Percentiles rank a stretch among this genome's conserved stretches.
Conservation (phyloP, 2,329 filamentous ascomycete species). For the Dactylellina haptotyla region DNA sequence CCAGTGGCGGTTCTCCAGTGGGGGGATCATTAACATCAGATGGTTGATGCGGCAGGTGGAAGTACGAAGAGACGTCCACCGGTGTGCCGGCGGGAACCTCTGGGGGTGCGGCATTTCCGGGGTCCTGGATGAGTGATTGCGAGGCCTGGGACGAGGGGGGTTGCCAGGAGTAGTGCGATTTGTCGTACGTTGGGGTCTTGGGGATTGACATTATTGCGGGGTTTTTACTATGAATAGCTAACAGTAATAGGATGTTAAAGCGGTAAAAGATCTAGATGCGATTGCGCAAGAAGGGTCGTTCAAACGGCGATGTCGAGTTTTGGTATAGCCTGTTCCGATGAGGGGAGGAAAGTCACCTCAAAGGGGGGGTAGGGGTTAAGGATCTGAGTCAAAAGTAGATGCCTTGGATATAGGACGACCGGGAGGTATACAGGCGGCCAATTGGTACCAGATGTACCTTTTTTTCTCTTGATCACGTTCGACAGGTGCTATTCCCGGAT, state of each 20-base stretch:
- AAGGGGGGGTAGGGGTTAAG: constrained; percentile 16
- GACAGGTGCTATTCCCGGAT: not conserved
- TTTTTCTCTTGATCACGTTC: not conserved
- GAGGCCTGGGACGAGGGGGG: constrained; percentile 55
- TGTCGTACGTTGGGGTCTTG: constrained; percentile 49
- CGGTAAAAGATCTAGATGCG: not conserved
- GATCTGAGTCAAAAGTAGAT: constrained; percentile 44
- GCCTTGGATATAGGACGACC: constrained; percentile 10
- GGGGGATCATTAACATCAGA: constrained; percentile 13
- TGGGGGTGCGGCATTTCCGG: not conserved
- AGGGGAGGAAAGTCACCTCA: not conserved
- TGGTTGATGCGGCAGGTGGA: constrained; percentile 46
- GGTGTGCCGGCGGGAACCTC: constrained; percentile 5
- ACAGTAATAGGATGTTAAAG: constrained; percentile 3
- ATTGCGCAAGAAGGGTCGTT: not conserved
- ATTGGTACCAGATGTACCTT: constrained; percentile 1
- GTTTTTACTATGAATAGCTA: not conserved
- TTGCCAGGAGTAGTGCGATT: constrained; percentile 55
- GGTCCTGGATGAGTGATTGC: constrained; percentile 54
- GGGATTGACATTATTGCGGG: constrained; percentile 26
- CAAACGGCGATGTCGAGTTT: constrained; percentile 34
- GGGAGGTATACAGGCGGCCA: not conserved
- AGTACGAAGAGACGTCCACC: constrained; percentile 17
- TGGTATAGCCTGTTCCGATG: constrained; percentile 32
- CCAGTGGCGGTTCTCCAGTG: not conserved